Conservation (phyloP, 495 filamentous ascomycete genomes). For the Sabuloglossum arenarium region DNA sequence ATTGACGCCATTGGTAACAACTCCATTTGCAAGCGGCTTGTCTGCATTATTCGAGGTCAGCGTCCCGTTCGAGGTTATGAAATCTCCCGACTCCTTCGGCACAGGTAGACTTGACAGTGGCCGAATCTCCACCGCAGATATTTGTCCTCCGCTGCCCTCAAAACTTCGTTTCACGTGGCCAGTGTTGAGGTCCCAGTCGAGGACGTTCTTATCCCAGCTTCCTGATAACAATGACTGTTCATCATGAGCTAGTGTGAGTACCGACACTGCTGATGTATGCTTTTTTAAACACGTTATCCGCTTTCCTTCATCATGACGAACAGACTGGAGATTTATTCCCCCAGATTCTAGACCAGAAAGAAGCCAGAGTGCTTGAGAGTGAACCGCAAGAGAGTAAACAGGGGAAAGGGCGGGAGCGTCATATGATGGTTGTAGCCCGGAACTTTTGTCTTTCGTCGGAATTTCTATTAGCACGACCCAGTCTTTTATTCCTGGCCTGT, state of each 20-base stretch:
- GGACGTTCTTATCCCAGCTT: slow-evolving; percentile 86
- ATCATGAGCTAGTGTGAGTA: slow-evolving; percentile 60
- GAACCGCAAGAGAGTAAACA: slow-evolving; percentile 83
- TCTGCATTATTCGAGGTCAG: slow-evolving; percentile 40
- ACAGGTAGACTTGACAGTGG: slow-evolving; percentile 56
- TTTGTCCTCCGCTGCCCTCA: slow-evolving; percentile 56
- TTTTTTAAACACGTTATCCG: slow-evolving; percentile 58
- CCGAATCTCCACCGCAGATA: slow-evolving; percentile 69
- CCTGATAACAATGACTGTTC: slow-evolving; percentile 80
- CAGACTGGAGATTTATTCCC: slow-evolving; percentile 78
- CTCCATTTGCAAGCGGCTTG: slow-evolving; percentile 27
- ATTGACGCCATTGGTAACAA: slow-evolving; percentile 24
- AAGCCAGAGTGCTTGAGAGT: slow-evolving; percentile 77
- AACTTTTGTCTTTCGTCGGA: slow-evolving; percentile 13
- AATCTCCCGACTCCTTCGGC: slow-evolving; percentile 45
- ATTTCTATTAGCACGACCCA: slow-evolving; percentile 5
- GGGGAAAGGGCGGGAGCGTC: slow-evolving; percentile 46
- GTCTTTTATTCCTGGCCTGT: slow-evolving; percentile 1
- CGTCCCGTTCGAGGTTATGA: slow-evolving; percentile 36
- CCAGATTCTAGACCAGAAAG: slow-evolving; percentile 78
- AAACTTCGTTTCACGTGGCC: slow-evolving; percentile 58
- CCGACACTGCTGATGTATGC: slow-evolving; percentile 84
- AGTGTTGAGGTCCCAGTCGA: slow-evolving; percentile 90
- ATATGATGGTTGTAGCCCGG: slow-evolving; percentile 16
- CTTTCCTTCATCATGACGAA: slow-evolving; percentile 90